Conservation (phyloP, 2,329 filamentous ascomycete genomes). For the Albifimbria verrucaria region DNA sequence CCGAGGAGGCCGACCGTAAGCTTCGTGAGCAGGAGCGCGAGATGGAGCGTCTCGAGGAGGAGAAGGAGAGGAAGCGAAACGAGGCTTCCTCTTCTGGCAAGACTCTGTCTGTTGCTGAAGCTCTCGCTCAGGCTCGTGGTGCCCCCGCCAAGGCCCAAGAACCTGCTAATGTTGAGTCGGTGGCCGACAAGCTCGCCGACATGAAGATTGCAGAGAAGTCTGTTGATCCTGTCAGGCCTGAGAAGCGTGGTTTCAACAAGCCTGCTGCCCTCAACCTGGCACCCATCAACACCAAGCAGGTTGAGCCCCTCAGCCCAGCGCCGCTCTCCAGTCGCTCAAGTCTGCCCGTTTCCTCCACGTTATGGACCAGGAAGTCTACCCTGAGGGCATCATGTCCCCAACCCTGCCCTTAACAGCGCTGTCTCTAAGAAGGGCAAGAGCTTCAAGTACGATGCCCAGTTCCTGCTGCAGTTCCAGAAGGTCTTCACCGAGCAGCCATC, state of each 20-base stretch:
- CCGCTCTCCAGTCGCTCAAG: constrained; percentile 88
- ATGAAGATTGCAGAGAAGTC: constrained; percentile 46
- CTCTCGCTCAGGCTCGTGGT: constrained; percentile 35
- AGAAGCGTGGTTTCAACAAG: constrained; percentile 62
- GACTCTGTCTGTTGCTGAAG: constrained; percentile 48
- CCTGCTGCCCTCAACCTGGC: constrained; percentile 86
- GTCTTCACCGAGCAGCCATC: constrained; percentile 98
- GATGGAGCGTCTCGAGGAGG: constrained; percentile 71
- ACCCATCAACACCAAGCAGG: constrained; percentile 73
- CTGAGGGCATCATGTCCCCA: constrained; percentile 83
- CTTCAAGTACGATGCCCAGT: constrained; percentile 93
- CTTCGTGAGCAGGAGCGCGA: constrained; percentile 70
- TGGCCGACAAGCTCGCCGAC: constrained; percentile 48
- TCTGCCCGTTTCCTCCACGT: constrained; percentile 84
- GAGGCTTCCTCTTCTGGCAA: constrained; percentile 48
- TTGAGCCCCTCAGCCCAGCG: constrained; percentile 91
- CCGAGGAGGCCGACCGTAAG: constrained; percentile 60
- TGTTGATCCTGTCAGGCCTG: constrained; percentile 47
- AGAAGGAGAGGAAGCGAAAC: constrained; percentile 56
- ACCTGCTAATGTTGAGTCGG: constrained; percentile 33
- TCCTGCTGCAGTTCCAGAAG: constrained; percentile 92
- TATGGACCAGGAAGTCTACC: constrained; percentile 77
- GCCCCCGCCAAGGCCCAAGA: constrained; percentile 35
- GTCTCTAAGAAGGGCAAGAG: constrained; percentile 75
- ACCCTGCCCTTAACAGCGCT: constrained; percentile 82